Base-by-base conservation (phyloP, 306 rosid species). In the Malus fusca region DNA sequence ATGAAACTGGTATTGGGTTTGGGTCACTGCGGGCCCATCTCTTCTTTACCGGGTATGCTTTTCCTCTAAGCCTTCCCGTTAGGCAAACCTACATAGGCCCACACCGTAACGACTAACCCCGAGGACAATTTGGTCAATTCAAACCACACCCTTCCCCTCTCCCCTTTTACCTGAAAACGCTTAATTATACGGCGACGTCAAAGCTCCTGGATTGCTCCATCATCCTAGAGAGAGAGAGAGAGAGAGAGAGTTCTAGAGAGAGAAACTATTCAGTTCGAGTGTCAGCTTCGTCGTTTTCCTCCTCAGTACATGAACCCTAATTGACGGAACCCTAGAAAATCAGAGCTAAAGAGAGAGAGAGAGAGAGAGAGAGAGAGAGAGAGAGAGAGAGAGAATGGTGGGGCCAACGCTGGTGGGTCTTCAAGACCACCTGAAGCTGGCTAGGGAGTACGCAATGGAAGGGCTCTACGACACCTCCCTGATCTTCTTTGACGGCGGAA, bases 401-500 rank as follows among this genome's bases (percentile, higher is more conserved):
- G 86, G 96, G 65, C 69, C 85, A 70, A 84, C 96, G n/a, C 74
- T 92, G 19, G 77, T 77, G 73, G 99, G 97, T 28, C 84, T 96
- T 42, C 99, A 92, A 80, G 99, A 96, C 40, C 99, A 96, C 82
- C 86, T 92, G 76, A 96, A 92, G 81, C 78, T 92, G 75, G 99
- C 98, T n/a, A 76, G 97, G 77, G 98, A 96, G 31, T 92, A 96
- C 72, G 99, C 98, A 67, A 82, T 88, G n/a, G 98, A 96, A 73
- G 99, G 96, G 26, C 82, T 92, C 67, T 96, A 96, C 70, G 99
- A 96, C 71, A 89, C 96, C 69, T 96, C 99, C 42, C 83, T 89
- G 26, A 96, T 96, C 91, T 92, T 96, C 88, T 96, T 96, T 77
- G 98, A 96, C 18, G 99, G 99, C 4, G 97, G 96, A 62, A 71